Conservation (phyloP, 345 rosid species). For the Melaleuca alternifolia region DNA sequence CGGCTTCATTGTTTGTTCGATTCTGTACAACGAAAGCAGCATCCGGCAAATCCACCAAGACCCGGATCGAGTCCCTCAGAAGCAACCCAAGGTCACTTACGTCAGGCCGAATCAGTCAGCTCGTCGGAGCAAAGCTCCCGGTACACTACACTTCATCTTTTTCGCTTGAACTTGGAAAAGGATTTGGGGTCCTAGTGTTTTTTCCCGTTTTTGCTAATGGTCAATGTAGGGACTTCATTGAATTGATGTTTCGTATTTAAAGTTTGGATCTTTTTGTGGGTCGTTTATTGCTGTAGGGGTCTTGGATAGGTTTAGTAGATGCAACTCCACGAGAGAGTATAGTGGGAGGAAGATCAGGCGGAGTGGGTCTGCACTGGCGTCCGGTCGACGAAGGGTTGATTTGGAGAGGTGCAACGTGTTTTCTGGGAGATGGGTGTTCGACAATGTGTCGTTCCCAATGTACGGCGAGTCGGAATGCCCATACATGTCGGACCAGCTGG, state of each 20-base stretch:
- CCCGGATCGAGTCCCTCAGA: constrained; percentile 13
- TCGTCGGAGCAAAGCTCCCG: constrained; percentile 11
- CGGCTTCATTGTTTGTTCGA: constrained; percentile 25
- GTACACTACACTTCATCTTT: constrained; percentile 10
- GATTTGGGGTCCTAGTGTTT: neutral
- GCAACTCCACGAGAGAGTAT: constrained; percentile 63
- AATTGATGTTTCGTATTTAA: neutral
- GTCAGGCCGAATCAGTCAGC: constrained; percentile 46
- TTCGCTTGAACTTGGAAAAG: neutral
- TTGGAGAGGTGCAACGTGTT: constrained; percentile 67
- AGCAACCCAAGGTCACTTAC: constrained; percentile 15
- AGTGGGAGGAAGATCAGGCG: constrained; percentile 54
- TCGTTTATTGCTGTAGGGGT: constrained; percentile 22
- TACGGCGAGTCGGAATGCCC: constrained; percentile 81
- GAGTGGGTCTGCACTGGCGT: constrained; percentile 18
- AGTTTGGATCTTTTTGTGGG: neutral
- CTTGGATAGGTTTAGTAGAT: constrained; percentile 73
- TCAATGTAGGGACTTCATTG: neutral
- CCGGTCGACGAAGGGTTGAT: constrained; percentile 15
- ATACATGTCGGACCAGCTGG: constrained; percentile 95
- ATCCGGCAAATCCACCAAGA: constrained; percentile 41
- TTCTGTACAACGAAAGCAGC: constrained; percentile 50
- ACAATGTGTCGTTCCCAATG: constrained; percentile 61
- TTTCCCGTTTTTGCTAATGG: neutral
- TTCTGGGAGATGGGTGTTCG: constrained; percentile 85